These are phyloP conservation scores for Corniculantispora saksenae DNA, from an alignment of 2,329 filamentous ascomycete species.

Conservation along the genomic window DNA sequence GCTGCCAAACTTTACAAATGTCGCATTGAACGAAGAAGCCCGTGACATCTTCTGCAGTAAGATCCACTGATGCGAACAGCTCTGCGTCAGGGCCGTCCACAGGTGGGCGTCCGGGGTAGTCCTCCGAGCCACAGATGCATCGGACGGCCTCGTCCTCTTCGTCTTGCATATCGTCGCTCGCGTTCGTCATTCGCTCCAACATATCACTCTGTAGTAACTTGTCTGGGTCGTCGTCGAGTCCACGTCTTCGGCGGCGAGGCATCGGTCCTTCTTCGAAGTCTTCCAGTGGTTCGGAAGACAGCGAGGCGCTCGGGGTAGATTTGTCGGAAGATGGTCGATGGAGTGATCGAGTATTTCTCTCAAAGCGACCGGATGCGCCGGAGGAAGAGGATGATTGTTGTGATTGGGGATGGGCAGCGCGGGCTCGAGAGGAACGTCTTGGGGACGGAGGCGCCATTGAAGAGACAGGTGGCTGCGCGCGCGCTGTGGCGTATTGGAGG, in stretches of 20 bases:
- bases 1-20: conserved; percentile 97
- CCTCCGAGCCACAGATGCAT: conserved; percentile 91
- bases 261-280: conserved; percentile 71
- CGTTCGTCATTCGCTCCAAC: conserved; percentile 56
- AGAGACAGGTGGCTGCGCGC: conserved; percentile 21
- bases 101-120: conserved; percentile 83
- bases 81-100: conserved; percentile 61
- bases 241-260: conserved; percentile 77
- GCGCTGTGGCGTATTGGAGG: conserved; percentile 27
- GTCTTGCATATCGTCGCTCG: conserved; percentile 67
- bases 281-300: conserved; percentile 69
- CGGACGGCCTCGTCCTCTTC: conserved; percentile 93
- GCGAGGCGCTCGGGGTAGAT: conserved; percentile 71
- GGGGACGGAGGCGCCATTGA: conserved; percentile 66
- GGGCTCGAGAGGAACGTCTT: conserved; percentile 89
- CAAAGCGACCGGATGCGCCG: conserved; percentile 73
- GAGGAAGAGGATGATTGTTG: conserved; percentile 80
- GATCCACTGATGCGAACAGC: conserved; percentile 59
- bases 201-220: conserved; percentile 44
- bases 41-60: conserved; percentile 77
- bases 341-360: conserved; percentile 71
- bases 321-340: conserved; percentile 75
- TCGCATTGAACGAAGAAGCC: conserved; percentile 98
- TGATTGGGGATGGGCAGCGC: conserved; percentile 72
- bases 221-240: conserved; percentile 62